Base-by-base conservation (phyloP, 2,329 filamentous ascomycete species). In the Pyrenophora graminea region DNA sequence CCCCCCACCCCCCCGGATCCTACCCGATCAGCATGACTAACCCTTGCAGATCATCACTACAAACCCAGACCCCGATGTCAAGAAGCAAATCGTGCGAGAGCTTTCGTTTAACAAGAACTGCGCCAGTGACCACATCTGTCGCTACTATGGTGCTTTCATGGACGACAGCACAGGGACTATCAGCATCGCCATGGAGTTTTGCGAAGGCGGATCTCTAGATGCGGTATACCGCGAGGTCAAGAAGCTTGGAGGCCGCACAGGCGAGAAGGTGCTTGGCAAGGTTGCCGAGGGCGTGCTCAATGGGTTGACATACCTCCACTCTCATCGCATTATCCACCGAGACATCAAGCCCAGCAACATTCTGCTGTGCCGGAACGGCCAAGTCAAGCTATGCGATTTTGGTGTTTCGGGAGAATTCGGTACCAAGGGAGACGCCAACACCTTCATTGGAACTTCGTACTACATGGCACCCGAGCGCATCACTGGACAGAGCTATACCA, bases 401-500 rank as follows among this genome's bases (percentile, higher is more conserved):
- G 94, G 94, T 64, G 94, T 99, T 40, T 96, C 90, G 52, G 94
- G 94, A 61, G 94, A 97, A 74, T 97, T 97, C 70, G 95, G 94
- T 59, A 99, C 94, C 42, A 97, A 99, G 75, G 94, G 94, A 46
- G 94, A 97, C 72, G 94, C 94, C 59, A 97, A 97, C 73, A 99
- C 94, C 0, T 99, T 99, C 69, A 99, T 99, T 70, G 94, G 94
- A 58, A 99, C 94, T 10, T 96, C 90, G 55, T 99, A 97, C 73
- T 99, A 99, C 79, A 99, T 99, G 94, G 94, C 94, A 3, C 94
- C 94, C 0, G 94, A 99, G 74, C 88, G 94, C 45, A 99, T 99
- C 72, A 97, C 94, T 1, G 94, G 94, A 51, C 91, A 97, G 77
- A 93, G 89, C 42, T 99, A 99, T 75, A 99, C 93, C 55, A 99